Evolutionary conservation across 805 yeast genomes (phyloP), one percentile per base, ranked within the genome.

Genomic region (Lipomyces sp.): DNA sequence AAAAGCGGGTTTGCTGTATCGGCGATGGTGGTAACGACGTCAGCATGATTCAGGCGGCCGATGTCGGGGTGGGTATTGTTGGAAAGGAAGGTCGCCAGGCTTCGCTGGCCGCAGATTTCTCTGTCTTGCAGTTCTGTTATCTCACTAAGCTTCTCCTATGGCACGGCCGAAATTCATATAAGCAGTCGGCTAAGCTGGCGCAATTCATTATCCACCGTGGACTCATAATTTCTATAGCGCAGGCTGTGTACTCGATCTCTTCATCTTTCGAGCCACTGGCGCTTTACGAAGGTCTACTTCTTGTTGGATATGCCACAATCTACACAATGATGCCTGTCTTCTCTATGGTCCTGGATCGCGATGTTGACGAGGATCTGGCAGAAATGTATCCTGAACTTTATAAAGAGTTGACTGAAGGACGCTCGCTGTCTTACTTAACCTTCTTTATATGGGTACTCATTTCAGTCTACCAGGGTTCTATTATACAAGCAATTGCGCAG

Each of bases 11-110:
- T 1, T 94, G 98, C 71, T 95, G 98, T 75, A 96, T 95, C 72
- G 99, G 99, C 64, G 99, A 95, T 78, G 99, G 99, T 74, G 99
- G 99, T 73, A 95, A 95, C 75, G 99, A 95, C 78, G 99, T 95
- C 42, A 90, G 96, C 73, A 95, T 95, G 99, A 95, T 95, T 71
- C 99, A 95, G 79, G 89, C 96, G 71, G 99, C 99, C 0, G 97
- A 96, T 80, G 97, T 95, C 8, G 99, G 99, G 66, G 97, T 95
- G 35, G 99, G 99, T 64, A 95, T 95, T 71, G 99, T 95, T 29
- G 99, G 99, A 48, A 95, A 95, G 77, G 99, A 95, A 77, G 99
- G 99, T 45, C 89, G 89, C 69, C 99, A 95, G 77, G 99, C 99
- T 0, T 92, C 97, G 0, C 81, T 95, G 61, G 97, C 98, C 3